A percentile compares a stretch with the other conserved stretches of the same genome.
These are phyloP conservation scores for Xylariaceae sp. DNA, from an alignment of 2,329 filamentous ascomycete genomes.

Conservation along the genomic window DNA sequence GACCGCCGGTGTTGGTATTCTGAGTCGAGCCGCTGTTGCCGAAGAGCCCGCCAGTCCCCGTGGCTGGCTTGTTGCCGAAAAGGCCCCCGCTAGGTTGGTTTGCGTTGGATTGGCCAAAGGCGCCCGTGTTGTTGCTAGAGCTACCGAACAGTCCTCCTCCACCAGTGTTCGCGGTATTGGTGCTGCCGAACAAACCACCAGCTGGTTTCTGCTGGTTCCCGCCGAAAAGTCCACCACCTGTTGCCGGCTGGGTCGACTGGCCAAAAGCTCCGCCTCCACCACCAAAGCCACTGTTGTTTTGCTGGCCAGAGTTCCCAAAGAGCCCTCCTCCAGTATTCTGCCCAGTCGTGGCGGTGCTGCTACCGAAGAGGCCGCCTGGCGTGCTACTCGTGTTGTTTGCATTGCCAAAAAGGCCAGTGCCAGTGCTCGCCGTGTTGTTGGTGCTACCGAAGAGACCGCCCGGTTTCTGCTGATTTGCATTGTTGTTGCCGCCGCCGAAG, in stretches of 20 bases:
- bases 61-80: conserved; percentile 34
- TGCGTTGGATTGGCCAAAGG: conserved; percentile 17
- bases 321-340: conserved; percentile 10
- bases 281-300: conserved; percentile 25
- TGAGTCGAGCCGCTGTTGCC: conserved; percentile 31
- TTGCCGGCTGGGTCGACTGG: conserved; percentile 32
- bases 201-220: conserved; percentile 27
- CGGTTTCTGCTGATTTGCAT: conserved; percentile 5
- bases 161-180: conserved; percentile 19
- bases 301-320: conserved; percentile 24
- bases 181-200: conserved; percentile 32
- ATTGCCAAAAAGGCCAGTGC: conserved; percentile 32
- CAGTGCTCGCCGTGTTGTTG: conserved; percentile 4
- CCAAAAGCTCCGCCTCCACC: conserved; percentile 28
- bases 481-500: conserved; percentile 18
- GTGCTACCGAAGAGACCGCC: conserved; percentile 22
- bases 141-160: conserved; percentile 37
- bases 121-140: conserved; percentile 20
- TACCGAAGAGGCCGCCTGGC: conserved; percentile 28
- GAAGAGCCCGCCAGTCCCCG: conserved; percentile 33
- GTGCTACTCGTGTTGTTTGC: conserved; percentile 20
- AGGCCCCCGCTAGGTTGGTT: conserved; percentile 26
- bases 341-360: conserved; percentile 15
- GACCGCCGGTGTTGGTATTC: conserved; percentile 31
- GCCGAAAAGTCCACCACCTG: conserved; percentile 29